A percentile compares a stretch with the other conserved stretches of the same genome.
Conservation (phyloP, 2,329 filamentous ascomycete genomes). For the Ceratocystiopsis brevicomis region DNA sequence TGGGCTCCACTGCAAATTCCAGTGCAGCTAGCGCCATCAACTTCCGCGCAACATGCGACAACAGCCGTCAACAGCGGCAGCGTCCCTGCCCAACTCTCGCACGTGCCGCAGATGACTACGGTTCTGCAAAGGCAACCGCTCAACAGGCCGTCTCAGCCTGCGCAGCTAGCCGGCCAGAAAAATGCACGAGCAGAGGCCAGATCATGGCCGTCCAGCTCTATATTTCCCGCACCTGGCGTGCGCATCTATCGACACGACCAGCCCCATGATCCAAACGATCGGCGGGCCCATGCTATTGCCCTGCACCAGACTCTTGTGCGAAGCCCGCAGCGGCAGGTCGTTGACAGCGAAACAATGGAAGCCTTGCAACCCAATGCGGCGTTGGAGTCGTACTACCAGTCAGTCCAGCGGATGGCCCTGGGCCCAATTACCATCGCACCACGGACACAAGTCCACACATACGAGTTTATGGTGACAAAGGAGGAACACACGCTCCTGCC, state of each 20-base stretch:
- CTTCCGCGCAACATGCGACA: too few relatives aligned
- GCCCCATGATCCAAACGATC: slow-evolving; percentile 23
- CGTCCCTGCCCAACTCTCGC: background rate
- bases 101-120: too few relatives aligned
- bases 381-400: slow-evolving; percentile 33
- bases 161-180: too few relatives aligned
- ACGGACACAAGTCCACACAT: slow-evolving; percentile 20
- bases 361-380: background rate
- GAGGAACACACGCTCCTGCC: slow-evolving; percentile 20
- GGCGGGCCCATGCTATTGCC: slow-evolving; percentile 21
- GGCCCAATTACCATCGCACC: slow-evolving; percentile 22
- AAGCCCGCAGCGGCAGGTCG: slow-evolving; percentile 27
- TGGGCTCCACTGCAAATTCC: too few relatives aligned
- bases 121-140: background rate
- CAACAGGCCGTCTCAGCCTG: too few relatives aligned
- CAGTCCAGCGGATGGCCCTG: slow-evolving; percentile 31
- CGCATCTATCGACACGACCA: slow-evolving; percentile 15
- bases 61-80: background rate
- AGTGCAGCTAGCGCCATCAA: too few relatives aligned
- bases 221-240: slow-evolving; percentile 4
- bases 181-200: too few relatives aligned
- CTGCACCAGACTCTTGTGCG: slow-evolving; percentile 28
- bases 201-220: background rate
- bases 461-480: slow-evolving; percentile 27
- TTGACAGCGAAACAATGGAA: slow-evolving; percentile 1